Conservation (phyloP, 2,329 filamentous ascomycete genomes). For the Camillea tinctor region DNA sequence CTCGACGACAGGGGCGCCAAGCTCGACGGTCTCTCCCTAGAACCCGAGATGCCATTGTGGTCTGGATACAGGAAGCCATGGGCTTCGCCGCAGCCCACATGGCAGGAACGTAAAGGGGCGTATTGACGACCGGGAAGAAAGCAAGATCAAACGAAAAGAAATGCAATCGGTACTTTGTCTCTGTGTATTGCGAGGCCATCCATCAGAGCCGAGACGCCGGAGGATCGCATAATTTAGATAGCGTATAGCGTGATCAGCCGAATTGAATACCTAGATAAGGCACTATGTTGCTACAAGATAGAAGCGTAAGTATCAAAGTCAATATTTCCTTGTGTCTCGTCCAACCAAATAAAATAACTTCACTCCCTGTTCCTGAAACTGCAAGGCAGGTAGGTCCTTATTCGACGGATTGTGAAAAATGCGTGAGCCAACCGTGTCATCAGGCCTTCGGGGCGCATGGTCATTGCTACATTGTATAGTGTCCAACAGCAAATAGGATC, state of each 20-base stretch:
- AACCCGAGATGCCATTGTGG: constrained; percentile 21
- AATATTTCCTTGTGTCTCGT: not conserved
- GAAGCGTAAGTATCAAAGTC: not conserved
- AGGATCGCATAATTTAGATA: not conserved
- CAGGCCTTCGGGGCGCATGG: not conserved
- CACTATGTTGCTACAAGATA: not conserved
- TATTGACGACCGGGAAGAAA: constrained; percentile 12
- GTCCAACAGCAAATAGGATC: not conserved
- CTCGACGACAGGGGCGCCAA: constrained; percentile 56
- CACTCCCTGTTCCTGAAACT: not conserved
- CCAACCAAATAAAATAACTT: not conserved
- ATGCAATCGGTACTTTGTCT: no score
- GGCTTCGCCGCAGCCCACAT: constrained; percentile 19
- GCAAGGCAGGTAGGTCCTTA: not conserved
- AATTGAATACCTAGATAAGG: not conserved
- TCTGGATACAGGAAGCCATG: constrained; percentile 25
- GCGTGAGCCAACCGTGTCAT: not conserved
- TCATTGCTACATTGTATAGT: not conserved
- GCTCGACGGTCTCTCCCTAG: constrained; percentile 42
- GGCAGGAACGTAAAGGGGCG: constrained; percentile 17
- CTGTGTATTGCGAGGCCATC: not conserved
- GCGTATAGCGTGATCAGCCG: not conserved
- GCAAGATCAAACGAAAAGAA: not conserved
- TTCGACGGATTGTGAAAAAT: not conserved
- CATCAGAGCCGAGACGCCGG: not conserved